Base-by-base conservation (phyloP, 257 asterid species). In the Nicotiana tabacum region DNA sequence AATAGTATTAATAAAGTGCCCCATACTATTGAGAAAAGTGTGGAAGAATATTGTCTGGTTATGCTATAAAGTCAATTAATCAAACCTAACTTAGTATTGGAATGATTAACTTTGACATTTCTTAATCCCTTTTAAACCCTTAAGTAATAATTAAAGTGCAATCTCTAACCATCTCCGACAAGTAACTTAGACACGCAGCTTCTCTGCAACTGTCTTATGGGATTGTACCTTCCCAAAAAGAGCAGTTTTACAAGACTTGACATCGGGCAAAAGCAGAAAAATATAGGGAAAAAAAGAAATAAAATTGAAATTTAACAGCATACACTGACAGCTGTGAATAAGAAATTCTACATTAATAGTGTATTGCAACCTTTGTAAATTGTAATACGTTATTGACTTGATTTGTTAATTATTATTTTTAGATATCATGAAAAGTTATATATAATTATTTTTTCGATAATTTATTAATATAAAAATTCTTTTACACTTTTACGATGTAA, bases 181-280 rank as follows among this genome's bases (percentile, higher is more conserved):
- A 39, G 77, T 69, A 69, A 69, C 18, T 37, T 77, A 32, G 65
- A 43, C 10, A 56, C 24, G 11, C 80, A 79, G 43, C 74, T 61
- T 79, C 37, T 79, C 82, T 79, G 82, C 61, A 27, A 33, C 37
- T 60, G 24, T 37, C 43, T 61, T 61, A 74, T 79, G 83, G 78
- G 39, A n/a, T 81, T 66, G 66, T 81, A 81, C 83, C 83, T 81
- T 81, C 78, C 82, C 83, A 10, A 81, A 81, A 81, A 66, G 21
- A 62, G 46, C 83, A 62, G 62, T 60, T 65, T 32, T n/a, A 77
- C 66, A 66, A 35, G 77, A 18, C 15, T 30, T 81, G 83, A 66
- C 83, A 51, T 15, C 4, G 11, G 5, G 5, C 48, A 46, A 35
- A 62, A 39, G 10, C 74, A 43, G 16, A 60, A 37, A 37, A 43